Evolutionary conservation across 2,329 filamentous ascomycete genomes (phyloP).

Genomic region (Fusarium odoratissimum): DNA sequence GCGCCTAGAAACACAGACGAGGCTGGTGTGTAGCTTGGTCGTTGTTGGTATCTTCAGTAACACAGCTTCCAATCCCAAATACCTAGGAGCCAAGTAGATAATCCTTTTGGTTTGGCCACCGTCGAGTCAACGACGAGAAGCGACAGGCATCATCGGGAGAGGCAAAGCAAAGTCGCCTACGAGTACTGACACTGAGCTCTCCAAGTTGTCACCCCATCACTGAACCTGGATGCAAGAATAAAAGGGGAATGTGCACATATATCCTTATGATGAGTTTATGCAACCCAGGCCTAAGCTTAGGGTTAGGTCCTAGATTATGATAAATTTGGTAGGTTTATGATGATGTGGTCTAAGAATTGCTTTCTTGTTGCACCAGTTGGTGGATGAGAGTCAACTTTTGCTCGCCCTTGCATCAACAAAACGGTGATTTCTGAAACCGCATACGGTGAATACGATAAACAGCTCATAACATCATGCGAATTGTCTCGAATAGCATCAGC

Average conservation of each 20-base stretch:
- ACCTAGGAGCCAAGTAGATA: neutral
- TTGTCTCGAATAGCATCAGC: conserved; percentile 19
- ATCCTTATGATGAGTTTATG: neutral
- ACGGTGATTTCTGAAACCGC: neutral
- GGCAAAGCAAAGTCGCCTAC: neutral
- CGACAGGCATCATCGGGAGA: neutral
- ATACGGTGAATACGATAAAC: neutral
- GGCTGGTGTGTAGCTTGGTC: neutral
- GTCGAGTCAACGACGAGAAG: rapidly evolving
- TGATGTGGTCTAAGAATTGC: neutral
- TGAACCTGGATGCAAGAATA: neutral
- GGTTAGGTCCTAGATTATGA: too few relatives aligned
- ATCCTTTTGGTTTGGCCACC: rapidly evolving
- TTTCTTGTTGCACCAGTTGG: neutral
- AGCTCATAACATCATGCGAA: neutral
- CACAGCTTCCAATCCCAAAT: neutral
- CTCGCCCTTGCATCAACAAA: neutral
- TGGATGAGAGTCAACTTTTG: neutral
- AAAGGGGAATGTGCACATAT: neutral
- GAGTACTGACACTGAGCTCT: neutral
- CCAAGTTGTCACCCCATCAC: neutral
- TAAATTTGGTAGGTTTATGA: neutral
- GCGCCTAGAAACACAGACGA: neutral
- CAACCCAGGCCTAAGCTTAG: neutral
- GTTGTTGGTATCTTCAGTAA: neutral